These are phyloP conservation scores for Butyriboletus loyo DNA, from an alignment of 768 basidiomycete genomes.

Conservation along the genomic window DNA sequence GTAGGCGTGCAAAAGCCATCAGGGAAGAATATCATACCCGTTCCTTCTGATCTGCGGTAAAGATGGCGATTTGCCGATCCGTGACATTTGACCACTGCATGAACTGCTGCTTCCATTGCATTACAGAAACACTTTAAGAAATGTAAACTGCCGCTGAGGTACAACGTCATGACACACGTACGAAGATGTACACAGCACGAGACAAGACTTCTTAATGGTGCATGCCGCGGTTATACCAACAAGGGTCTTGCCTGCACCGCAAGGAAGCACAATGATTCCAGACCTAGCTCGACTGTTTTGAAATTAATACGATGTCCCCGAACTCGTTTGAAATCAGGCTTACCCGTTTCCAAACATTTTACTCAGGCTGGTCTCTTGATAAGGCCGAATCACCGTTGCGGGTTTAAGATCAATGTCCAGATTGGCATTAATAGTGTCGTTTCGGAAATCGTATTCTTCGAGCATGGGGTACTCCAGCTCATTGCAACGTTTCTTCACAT, in stretches of 20 bases:
- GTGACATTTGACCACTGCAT: conserved; percentile 99
- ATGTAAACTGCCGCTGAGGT: conserved; percentile 7
- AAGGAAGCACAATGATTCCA: conserved; percentile 97
- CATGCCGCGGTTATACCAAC: conserved; percentile 99
- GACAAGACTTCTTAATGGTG: conserved; percentile 98
- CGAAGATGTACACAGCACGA: conserved; percentile 98
- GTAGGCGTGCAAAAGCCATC: background rate
- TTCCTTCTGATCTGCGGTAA: conserved; percentile 97
- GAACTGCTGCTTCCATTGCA: conserved; percentile 99
- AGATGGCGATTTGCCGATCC: conserved; percentile 93
- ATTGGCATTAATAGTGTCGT: conserved; percentile 94
- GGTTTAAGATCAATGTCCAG: conserved; percentile 99
- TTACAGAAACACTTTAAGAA: conserved; percentile 72
- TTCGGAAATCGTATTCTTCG: conserved; percentile 98
- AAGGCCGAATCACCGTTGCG: conserved; percentile 93
- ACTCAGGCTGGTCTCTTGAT: conserved; percentile 96
- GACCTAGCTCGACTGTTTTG: conserved; percentile 83
- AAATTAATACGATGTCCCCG: conserved; percentile 2
- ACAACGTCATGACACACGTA: conserved; percentile 39
- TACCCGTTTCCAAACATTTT: conserved; percentile 99
- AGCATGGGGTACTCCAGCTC: conserved; percentile 97
- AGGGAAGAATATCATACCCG: conserved; percentile 51
- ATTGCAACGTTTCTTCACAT: conserved; percentile 94
- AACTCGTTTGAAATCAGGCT: conserved; percentile 14
- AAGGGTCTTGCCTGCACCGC: conserved; percentile 97